Evolutionary conservation across 1,284 basidiomycete genomes (phyloP).

Genomic region (Exobasidium cylindrosporum): DNA sequence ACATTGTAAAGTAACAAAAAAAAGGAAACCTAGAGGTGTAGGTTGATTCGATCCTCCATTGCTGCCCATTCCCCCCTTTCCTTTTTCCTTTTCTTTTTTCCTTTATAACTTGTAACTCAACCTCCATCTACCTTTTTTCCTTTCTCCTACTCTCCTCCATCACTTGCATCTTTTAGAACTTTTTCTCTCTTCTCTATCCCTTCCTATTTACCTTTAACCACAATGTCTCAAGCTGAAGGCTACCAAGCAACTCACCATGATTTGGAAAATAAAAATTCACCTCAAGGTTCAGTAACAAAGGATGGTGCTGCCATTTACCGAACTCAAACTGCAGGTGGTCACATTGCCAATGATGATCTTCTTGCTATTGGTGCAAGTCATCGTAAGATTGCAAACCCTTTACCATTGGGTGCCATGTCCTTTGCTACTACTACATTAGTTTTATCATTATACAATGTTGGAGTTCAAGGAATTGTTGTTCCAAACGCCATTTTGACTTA

Average conservation of each 20-base stretch:
- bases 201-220: no score
- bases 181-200: no score
- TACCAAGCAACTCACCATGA: not conserved
- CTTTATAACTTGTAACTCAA: no score
- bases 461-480: conserved; percentile 24
- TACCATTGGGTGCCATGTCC: conserved; percentile 35
- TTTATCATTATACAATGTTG: conserved; percentile 35
- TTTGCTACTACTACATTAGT: conserved; percentile 25
- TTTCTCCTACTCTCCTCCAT: no score
- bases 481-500: conserved; percentile 24
- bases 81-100: no score
- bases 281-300: not conserved
- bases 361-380: conserved; percentile 31
- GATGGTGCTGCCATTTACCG: not conserved
- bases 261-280: not conserved
- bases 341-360: conserved; percentile 31
- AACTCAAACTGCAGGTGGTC: conserved; percentile 28
- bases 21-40: no score
- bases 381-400: conserved; percentile 31
- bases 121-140: no score
- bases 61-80: no score
- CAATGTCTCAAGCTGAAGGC: no score
- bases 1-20: no score
- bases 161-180: no score
- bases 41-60: no score